These are phyloP conservation scores for Flaveria linearis DNA, from an alignment of 129 eudicot species.

Conservation along the genomic window DNA sequence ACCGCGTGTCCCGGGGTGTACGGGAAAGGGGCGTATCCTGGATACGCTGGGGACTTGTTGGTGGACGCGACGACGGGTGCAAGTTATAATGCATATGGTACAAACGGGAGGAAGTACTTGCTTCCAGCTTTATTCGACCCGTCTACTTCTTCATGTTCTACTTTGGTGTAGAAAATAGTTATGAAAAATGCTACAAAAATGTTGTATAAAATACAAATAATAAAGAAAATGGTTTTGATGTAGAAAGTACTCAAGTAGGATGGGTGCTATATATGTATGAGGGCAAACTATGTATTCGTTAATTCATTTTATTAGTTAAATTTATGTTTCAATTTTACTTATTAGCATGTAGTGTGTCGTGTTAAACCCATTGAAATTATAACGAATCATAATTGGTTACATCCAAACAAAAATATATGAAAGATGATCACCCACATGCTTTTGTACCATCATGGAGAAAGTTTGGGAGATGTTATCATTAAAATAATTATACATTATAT, in stretches of 20 bases:
- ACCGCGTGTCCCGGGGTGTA: constrained; percentile 76
- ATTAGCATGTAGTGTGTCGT: no score
- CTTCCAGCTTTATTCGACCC: constrained; percentile 74
- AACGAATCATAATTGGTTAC: no score
- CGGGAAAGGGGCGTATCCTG: constrained; percentile 74
- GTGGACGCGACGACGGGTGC: constrained; percentile 64
- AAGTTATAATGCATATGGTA: constrained; percentile 78
- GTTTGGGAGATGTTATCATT: no score
- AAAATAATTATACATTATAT: no score
- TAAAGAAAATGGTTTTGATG: background rate
- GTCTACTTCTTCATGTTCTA: constrained; percentile 51
- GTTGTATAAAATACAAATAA: constrained; percentile 18
- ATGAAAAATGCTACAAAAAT: background rate
- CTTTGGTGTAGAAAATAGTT: constrained; percentile 38
- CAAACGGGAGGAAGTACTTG: constrained; percentile 62
- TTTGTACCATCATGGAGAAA: no score
- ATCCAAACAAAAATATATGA: no score
- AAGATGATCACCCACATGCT: no score
- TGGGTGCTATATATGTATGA: constrained; percentile 11
- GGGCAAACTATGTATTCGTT: constrained; percentile 26
- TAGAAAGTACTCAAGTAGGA: background rate
- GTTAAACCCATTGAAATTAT: no score
- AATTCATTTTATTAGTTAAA: constrained; percentile 2
- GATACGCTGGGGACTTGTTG: constrained; percentile 67
- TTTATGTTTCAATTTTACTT: no score